These are phyloP conservation scores for Linnemannia elongata DNA, from an alignment of 192 early-diverging fungal genomes.

Conservation along the genomic window DNA sequence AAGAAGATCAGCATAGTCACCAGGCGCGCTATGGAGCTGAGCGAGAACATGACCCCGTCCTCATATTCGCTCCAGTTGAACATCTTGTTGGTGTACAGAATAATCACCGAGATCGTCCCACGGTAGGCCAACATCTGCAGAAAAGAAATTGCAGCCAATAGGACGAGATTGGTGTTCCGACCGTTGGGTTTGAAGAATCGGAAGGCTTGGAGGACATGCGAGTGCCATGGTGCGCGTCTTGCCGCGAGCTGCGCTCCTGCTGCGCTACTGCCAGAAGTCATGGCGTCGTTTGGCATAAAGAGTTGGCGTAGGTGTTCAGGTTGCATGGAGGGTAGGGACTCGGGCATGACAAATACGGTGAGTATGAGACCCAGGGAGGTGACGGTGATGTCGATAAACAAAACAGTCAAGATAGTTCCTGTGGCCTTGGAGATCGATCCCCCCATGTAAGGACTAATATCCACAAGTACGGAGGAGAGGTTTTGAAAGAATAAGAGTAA, in stretches of 20 bases:
- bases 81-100: constrained; percentile 60
- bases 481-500: neutral
- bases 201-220: constrained; percentile 25
- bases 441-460: constrained; percentile 24
- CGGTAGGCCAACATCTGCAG: constrained; percentile 34
- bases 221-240: constrained; percentile 28
- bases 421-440: constrained; percentile 15
- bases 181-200: constrained; percentile 50
- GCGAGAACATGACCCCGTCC: constrained; percentile 59
- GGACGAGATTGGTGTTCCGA: constrained; percentile 50
- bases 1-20: constrained; percentile 48
- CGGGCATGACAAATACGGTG: constrained; percentile 30
- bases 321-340: constrained; percentile 39
- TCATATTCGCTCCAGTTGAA: constrained; percentile 63
- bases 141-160: constrained; percentile 37
- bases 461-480: neutral
- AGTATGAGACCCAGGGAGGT: constrained; percentile 18
- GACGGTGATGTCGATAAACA: constrained; percentile 27
- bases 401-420: constrained; percentile 38
- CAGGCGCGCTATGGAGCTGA: constrained; percentile 39
- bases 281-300: neutral
- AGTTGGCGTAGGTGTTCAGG: constrained; percentile 1
- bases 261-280: neutral
- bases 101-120: constrained; percentile 37
- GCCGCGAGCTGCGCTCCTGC: neutral